These are phyloP conservation scores for Aspergillus haitiensis DNA, from an alignment of 495 filamentous ascomycete species.

Conservation along the genomic window DNA sequence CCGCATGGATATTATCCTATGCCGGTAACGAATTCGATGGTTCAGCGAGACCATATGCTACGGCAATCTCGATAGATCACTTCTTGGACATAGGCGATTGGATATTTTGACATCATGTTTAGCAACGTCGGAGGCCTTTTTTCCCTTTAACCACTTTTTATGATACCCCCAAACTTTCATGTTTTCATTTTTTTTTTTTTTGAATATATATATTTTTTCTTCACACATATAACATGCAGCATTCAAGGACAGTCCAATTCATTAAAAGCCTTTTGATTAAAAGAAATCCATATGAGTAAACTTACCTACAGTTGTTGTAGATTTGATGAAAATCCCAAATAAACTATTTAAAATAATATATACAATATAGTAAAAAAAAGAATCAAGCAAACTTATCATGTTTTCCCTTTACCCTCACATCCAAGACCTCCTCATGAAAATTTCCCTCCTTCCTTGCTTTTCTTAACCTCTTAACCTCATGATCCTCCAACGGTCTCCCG, in stretches of 20 bases:
- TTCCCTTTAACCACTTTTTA: background rate
- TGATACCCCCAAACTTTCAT: too few species aligned
- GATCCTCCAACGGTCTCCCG: constrained; percentile 73
- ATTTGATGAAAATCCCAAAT: too few species aligned
- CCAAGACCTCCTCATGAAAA: constrained; percentile 84
- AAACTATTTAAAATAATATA: background rate
- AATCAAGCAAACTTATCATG: constrained; percentile 86
- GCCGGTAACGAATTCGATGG: constrained; percentile 78
- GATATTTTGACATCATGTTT: background rate
- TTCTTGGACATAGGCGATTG: background rate
- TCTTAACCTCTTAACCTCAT: constrained; percentile 81
- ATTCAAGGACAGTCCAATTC: too few species aligned
- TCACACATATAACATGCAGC: too few species aligned
- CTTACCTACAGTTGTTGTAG: too few species aligned
- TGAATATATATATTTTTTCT: too few species aligned
- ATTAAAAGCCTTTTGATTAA: too few species aligned
- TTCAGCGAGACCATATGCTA: constrained; percentile 58
- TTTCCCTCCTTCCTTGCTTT: constrained; percentile 78
- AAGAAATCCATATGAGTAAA: too few species aligned
- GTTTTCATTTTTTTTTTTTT: too few species aligned
- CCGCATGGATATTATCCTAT: constrained; percentile 64
- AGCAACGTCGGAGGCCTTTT: background rate
- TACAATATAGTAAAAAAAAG: constrained; percentile 8
- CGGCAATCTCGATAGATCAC: constrained; percentile 12
- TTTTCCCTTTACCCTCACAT: constrained; percentile 90